Base-by-base conservation (phyloP, 1,139 yeast species). In the Pneumocystis murina region DNA sequence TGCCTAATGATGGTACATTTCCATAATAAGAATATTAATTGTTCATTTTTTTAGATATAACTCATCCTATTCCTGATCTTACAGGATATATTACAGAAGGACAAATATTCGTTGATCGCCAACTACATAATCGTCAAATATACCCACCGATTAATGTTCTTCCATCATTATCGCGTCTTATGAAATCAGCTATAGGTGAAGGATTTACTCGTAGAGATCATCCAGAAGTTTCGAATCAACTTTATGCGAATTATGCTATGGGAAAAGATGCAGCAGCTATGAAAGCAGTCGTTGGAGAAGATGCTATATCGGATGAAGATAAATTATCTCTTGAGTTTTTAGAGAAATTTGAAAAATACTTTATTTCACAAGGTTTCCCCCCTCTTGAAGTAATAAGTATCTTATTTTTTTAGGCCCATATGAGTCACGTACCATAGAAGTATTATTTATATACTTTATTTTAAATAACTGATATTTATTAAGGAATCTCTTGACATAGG, bases 261-360 rank as follows among this genome's bases (percentile, higher is more conserved):
- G 99, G 99, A 81, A 87, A 91, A 79, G 99, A 92, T 78, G 99
- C 98, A 40, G 98, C 98, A 62, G 97, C 98, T 71, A 92, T 92
- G 99, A 92, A 92, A 80, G 96, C 98, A n/a, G 99, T 92, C 70
- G 99, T 92, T 71, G 99, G 99, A 83, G 99, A 92, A 78, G 99
- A 92, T 78, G 98, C 99, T 57, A 82, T 92, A 73, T 90, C 97
- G 48, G 88, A 89, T 69, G 99, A 92, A 78, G 99, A 92, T 78
- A 94, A 92, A 78, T 82, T 92, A 70, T 92, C 98, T 1, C 82
- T 92, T 73, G 99, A 92, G 79, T 92, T 92, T 76, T 84, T 92
- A 79, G 98, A 94, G 75, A 92, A 92, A 79, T 92, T 92, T 72
- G 99, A 92, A 78, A 89, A 87, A 81, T 86, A 92, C 64, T 94